A percentile compares a stretch with the other conserved stretches of the same genome.
phyloP scores from a whole-genome alignment of 1,284 basidiomycete genomes.

The Naganishia albida region DNA sequence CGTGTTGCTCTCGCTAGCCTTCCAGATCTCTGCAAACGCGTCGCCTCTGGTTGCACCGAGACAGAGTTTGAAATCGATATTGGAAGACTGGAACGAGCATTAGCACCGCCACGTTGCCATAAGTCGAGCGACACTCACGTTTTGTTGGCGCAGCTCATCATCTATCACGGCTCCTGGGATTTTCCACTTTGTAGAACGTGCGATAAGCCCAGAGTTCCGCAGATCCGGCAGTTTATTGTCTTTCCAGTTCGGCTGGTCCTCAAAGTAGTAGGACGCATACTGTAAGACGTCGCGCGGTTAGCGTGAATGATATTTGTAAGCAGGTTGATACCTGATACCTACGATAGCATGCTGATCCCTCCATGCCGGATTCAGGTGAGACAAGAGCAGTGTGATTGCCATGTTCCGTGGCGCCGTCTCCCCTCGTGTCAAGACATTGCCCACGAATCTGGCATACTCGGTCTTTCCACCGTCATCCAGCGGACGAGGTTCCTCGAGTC shows the following conservation, averaged over 20 bases:
- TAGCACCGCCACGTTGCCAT: slow-evolving; percentile 10
- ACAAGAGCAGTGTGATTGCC: slow-evolving; percentile 78
- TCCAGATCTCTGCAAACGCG: slow-evolving; percentile 74
- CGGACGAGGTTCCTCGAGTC: slow-evolving; percentile 81
- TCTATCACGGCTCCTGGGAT: slow-evolving; percentile 84
- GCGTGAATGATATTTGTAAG: slow-evolving; percentile 26
- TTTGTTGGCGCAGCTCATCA: slow-evolving; percentile 92
- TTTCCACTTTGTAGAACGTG: slow-evolving; percentile 87
- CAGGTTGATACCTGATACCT: slow-evolving; percentile 29
- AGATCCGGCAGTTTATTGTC: slow-evolving; percentile 16
- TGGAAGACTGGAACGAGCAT: slow-evolving; percentile 67
- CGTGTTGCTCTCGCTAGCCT: slow-evolving; percentile 53
- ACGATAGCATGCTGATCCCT: slow-evolving; percentile 64
- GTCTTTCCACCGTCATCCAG: slow-evolving; percentile 91
- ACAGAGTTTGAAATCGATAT: slow-evolving; percentile 96
- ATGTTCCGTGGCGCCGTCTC: slow-evolving; percentile 89
- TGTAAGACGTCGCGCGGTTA: not conserved
- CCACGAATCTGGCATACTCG: slow-evolving; percentile 91
- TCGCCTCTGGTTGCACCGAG: slow-evolving; percentile 83
- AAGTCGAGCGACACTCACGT: slow-evolving; percentile 64
- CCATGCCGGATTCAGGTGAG: slow-evolving; percentile 73
- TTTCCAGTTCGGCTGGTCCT: slow-evolving; percentile 23
- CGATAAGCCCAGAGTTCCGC: slow-evolving; percentile 43
- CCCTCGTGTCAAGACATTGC: slow-evolving; percentile 91
- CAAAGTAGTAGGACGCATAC: slow-evolving; percentile 33